Evolutionary conservation across 257 asterid genomes (phyloP), one percentile per base, ranked within the genome.

Genomic region (Nicotiana sylvestris): DNA sequence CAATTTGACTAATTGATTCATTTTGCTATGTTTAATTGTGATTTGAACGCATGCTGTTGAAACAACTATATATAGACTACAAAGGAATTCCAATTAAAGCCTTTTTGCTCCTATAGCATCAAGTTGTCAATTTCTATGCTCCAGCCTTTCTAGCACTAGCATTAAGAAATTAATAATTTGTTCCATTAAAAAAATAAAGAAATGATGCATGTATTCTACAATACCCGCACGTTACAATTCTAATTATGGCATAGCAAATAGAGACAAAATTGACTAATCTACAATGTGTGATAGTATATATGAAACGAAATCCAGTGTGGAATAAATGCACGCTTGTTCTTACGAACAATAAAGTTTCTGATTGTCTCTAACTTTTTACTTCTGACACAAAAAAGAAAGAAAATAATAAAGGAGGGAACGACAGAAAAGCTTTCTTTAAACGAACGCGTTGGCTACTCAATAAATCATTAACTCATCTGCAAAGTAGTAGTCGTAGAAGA

Each of bases 191-290:
- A 30, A 30, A n/a, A 3, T 21, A 15, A 72, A 25, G 61, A 72
- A 39, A n/a, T 69, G 78, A 25, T 72, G 60, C 37, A 46, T 72
- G 61, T 46, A 46, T 7, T 72, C 37, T 72, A 6, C 13, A 72
- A 46, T 70, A n/a, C 13, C 61, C 78, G 25, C 61, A 72, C 78
- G 78, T 72, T 72, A 72, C 79, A 72, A 21, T 25, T 46, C 21
- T 43, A 46, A 25, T 46, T 46, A 46, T 72, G 25, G 46, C 15
- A 25, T 72, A 46, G 25, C 79, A 72, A 12, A 72, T 46, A 46
- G 12, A 46, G 61, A 72, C 79, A 72, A 72, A 72, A 49, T 46
- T 72, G 61, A 72, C 39, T 25, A 72, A 39, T 72, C 61, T 72
- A 46, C 5, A 21, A 72, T 72, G 11, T 58, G 11, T n/a, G 1